Percentiles rank a stretch among this genome's conserved stretches.
These are phyloP conservation scores for Gastrodia elata DNA, from an alignment of 106 monocot species.

Conservation along the genomic window DNA sequence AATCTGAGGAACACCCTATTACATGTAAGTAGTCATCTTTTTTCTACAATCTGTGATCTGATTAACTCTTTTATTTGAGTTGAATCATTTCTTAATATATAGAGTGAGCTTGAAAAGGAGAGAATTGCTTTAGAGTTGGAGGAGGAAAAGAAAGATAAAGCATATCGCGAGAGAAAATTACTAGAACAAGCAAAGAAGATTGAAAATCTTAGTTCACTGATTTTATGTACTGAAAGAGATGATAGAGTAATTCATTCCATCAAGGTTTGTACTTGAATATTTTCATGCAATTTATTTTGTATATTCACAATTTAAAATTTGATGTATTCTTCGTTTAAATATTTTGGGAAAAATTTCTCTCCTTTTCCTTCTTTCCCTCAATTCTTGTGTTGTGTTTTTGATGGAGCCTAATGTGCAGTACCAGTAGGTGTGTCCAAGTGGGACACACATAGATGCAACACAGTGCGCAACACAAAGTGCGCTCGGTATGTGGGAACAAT, in stretches of 20 bases:
- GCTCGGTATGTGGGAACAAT: too few species aligned
- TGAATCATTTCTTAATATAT: not conserved
- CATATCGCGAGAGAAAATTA: conserved; percentile 64
- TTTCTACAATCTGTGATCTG: not conserved
- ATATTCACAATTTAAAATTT: not conserved
- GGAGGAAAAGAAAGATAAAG: conserved; percentile 97
- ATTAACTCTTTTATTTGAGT: not conserved
- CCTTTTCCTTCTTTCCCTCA: too few species aligned
- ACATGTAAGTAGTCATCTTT: conserved; percentile 32
- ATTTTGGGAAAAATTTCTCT: not conserved
- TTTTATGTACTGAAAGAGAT: conserved; percentile 63
- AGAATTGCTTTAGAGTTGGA: conserved; percentile 90
- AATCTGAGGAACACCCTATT: conserved; percentile 81
- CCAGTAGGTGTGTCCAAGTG: too few species aligned
- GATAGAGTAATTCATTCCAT: conserved; percentile 22
- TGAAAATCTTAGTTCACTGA: conserved; percentile 86
- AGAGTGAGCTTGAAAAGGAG: conserved; percentile 98
- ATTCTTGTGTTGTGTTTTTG: too few species aligned
- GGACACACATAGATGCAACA: too few species aligned
- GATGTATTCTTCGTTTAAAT: not conserved
- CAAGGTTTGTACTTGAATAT: conserved; percentile 37
- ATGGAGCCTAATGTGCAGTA: too few species aligned
- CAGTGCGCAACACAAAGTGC: too few species aligned
- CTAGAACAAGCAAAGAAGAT: conserved; percentile 81
- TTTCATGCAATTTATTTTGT: not conserved